Conservation (phyloP, 257 asterid genomes). For the Salvia rosmarinus region DNA sequence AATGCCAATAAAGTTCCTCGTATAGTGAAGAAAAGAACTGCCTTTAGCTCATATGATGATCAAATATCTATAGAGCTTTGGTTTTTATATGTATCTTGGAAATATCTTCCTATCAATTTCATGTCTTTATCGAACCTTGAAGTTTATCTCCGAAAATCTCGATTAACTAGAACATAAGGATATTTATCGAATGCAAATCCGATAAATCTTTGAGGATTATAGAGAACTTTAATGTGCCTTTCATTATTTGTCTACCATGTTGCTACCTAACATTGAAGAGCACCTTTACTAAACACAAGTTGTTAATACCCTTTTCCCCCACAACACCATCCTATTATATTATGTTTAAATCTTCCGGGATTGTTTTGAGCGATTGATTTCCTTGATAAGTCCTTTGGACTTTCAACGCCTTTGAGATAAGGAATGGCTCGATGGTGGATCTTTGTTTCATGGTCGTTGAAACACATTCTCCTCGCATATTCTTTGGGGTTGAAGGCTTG, state of each 20-base stretch:
- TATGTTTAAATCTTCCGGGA: conserved; percentile 20
- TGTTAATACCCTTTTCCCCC: background rate
- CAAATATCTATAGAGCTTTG: background rate
- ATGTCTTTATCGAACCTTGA: conserved; percentile 13
- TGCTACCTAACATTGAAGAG: conserved; percentile 12
- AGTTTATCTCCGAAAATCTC: conserved; percentile 10
- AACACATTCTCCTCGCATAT: conserved; percentile 51
- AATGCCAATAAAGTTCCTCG: background rate
- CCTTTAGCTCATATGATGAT: background rate
- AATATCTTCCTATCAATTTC: background rate
- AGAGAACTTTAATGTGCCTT: background rate
- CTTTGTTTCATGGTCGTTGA: conserved; percentile 57
- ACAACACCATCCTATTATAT: background rate
- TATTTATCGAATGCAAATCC: conserved; percentile 22
- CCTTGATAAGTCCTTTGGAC: conserved; percentile 79
- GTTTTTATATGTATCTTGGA: background rate
- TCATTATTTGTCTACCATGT: background rate
- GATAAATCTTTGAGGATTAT: background rate
- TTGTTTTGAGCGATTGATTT: conserved; percentile 66
- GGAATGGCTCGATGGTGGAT: conserved; percentile 55
- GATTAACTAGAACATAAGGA: conserved; percentile 11
- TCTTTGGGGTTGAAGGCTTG: conserved; percentile 79
- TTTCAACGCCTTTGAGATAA: conserved; percentile 79
- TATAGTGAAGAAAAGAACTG: background rate
- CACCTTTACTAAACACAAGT: conserved; percentile 19